phyloP scores from a whole-genome alignment of 1,139 yeast genomes.

The Hansenula anomala region DNA sequence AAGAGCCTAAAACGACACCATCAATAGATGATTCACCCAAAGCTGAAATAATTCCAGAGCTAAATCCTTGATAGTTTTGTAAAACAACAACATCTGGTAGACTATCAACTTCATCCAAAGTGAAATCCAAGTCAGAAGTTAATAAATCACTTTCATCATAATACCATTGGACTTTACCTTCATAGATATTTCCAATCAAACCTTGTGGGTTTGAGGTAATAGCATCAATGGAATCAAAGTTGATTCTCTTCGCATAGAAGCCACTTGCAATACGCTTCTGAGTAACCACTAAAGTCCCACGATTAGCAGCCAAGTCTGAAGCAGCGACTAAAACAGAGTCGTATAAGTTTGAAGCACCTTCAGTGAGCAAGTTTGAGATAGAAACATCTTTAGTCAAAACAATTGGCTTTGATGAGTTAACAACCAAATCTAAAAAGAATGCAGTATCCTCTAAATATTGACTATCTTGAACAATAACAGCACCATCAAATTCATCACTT shows the following conservation, averaged over 20 bases:
- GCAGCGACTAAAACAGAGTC: conserved; percentile 46
- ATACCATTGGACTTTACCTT: conserved; percentile 40
- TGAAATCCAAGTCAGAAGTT: conserved; percentile 9
- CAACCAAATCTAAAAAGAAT: conserved; percentile 43
- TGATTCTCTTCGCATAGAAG: conserved; percentile 46
- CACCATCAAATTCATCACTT: conserved; percentile 29
- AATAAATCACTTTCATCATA: conserved; percentile 6
- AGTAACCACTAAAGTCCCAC: conserved; percentile 48
- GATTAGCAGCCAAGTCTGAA: conserved; percentile 29
- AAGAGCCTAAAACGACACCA: conserved; percentile 10
- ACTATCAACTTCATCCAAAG: conserved; percentile 4
- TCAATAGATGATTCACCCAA: conserved; percentile 3
- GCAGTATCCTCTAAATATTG: conserved; percentile 55
- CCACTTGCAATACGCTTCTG: conserved; percentile 49
- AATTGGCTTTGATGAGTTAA: conserved; percentile 40
- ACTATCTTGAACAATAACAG: conserved; percentile 51
- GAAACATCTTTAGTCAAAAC: conserved; percentile 53
- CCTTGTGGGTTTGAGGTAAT: conserved; percentile 45
- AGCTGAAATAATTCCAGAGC: conserved; percentile 30
- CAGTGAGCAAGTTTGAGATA: conserved; percentile 48
- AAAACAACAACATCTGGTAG: conserved; percentile 38
- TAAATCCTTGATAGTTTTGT: conserved; percentile 45
- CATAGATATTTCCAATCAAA: conserved; percentile 35
- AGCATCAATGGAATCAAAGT: too few species aligned
- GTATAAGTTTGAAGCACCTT: conserved; percentile 50